Percentiles rank a stretch among this genome's conserved stretches.
Conservation (phyloP, 1,139 yeast genomes). For the Blastobotrys malaysiensis region DNA sequence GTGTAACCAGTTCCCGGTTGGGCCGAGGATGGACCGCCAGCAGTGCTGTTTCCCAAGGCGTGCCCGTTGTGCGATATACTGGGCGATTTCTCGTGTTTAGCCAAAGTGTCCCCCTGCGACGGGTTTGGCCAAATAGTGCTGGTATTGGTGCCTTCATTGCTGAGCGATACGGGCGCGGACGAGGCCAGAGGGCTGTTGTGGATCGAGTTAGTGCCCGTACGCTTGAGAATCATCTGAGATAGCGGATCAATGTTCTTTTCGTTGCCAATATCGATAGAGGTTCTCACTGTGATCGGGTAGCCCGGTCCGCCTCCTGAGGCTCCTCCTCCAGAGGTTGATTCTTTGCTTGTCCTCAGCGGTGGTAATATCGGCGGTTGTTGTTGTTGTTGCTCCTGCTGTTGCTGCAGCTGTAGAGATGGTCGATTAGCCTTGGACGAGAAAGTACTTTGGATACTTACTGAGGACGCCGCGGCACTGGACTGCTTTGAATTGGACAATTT, state of each 20-base stretch:
- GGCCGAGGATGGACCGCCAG: too few relatives aligned
- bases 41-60: too few relatives aligned
- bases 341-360: too few relatives aligned
- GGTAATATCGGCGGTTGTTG: too few relatives aligned
- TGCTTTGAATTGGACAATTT: constrained; percentile 2
- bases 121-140: neutral
- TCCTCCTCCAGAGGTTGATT: too few relatives aligned
- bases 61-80: too few relatives aligned
- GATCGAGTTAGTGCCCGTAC: constrained; percentile 12
- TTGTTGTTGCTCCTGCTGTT: neutral
- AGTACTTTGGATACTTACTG: neutral
- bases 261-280: neutral
- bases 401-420: neutral
- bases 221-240: constrained; percentile 12
- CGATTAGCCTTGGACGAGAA: neutral
- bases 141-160: neutral
- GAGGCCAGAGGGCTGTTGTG: constrained; percentile 3
- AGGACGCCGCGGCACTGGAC: neutral
- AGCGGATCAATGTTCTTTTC: constrained; percentile 11
- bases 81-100: neutral
- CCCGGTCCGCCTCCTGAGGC: neutral
- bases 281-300: neutral
- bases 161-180: constrained; percentile 1
- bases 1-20: too few relatives aligned
- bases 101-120: neutral